phyloP scores from a whole-genome alignment of 2,329 filamentous ascomycete species.

The Keithomyces neogunnii region DNA sequence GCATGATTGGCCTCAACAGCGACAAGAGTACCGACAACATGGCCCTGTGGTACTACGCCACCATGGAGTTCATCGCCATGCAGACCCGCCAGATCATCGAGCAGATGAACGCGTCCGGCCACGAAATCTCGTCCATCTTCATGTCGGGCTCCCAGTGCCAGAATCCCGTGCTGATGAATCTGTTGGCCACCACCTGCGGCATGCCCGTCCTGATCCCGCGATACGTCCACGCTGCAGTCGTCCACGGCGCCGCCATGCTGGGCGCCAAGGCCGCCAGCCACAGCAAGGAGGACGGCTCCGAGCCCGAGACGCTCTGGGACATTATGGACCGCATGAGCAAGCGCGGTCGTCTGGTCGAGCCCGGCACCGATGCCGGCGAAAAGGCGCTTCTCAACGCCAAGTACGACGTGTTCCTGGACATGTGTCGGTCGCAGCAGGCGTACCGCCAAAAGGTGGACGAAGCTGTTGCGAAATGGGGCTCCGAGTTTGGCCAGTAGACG shows the following conservation, averaged over 20 bases:
- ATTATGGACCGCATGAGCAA: conserved; percentile 99
- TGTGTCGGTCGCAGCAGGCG: conserved; percentile 75
- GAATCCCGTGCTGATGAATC: conserved; percentile 82
- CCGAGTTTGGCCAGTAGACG: conserved; percentile 18
- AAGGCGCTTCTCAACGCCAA: conserved; percentile 78
- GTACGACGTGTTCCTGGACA: conserved; percentile 92
- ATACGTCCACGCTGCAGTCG: conserved; percentile 91
- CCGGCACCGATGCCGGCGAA: conserved; percentile 62
- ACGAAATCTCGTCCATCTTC: conserved; percentile 87
- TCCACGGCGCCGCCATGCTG: conserved; percentile 97
- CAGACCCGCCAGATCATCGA: conserved; percentile 95
- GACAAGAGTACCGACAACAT: conserved; percentile 84
- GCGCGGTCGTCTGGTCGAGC: conserved; percentile 74
- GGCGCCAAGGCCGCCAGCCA: conserved; percentile 93
- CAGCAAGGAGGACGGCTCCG: conserved; percentile 53
- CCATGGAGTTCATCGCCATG: conserved; percentile 96
- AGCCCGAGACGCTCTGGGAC: conserved; percentile 81
- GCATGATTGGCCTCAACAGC: conserved; percentile 75
- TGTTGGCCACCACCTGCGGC: conserved; percentile 82
- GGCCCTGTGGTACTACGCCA: conserved; percentile 87
- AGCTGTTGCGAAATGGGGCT: conserved; percentile 32
- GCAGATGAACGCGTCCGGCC: conserved; percentile 84
- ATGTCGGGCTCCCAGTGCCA: conserved; percentile 98
- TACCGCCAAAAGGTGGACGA: conserved; percentile 75
- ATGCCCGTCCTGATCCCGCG: conserved; percentile 91